Percentiles rank a stretch among this genome's conserved stretches.
These are phyloP conservation scores for Neopestalotiopsis sp. DNA, from an alignment of 2,329 filamentous ascomycete species.

Conservation along the genomic window DNA sequence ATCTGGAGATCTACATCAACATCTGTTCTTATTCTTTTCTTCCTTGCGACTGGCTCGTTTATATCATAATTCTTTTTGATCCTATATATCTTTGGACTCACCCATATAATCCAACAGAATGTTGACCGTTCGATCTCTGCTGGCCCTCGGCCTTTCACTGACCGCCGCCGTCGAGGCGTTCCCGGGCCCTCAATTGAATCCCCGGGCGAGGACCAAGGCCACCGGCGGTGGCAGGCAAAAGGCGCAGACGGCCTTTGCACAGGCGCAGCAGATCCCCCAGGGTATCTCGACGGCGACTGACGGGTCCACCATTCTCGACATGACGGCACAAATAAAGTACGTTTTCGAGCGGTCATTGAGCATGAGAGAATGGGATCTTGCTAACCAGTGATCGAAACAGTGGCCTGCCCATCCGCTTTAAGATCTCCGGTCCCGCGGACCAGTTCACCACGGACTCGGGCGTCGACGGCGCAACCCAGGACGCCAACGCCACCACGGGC, in stretches of 20 bases:
- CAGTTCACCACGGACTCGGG: slow-evolving; percentile 57
- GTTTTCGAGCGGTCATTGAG: slow-evolving; percentile 18
- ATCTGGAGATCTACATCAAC: background rate
- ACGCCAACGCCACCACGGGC: slow-evolving; percentile 36
- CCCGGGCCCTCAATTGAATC: slow-evolving; percentile 26
- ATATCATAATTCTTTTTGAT: slow-evolving; percentile 5
- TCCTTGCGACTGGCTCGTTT: slow-evolving; percentile 16
- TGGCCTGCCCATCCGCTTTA: slow-evolving; percentile 60
- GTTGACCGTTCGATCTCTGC: slow-evolving; percentile 34
- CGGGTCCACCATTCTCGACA: slow-evolving; percentile 61
- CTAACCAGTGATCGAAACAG: slow-evolving; percentile 21
- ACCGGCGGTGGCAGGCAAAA: slow-evolving; percentile 22
- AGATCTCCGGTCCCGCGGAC: slow-evolving; percentile 58
- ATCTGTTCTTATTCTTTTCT: slow-evolving; percentile 11
- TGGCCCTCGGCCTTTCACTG: slow-evolving; percentile 25
- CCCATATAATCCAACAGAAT: slow-evolving; percentile 24
- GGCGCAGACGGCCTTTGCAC: slow-evolving; percentile 31
- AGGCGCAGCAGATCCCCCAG: slow-evolving; percentile 37
- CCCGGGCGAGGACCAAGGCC: slow-evolving; percentile 19
- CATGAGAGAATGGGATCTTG: background rate
- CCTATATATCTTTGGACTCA: slow-evolving; percentile 9
- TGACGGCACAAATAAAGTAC: slow-evolving; percentile 60
- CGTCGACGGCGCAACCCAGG: slow-evolving; percentile 49
- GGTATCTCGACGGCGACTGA: slow-evolving; percentile 53
- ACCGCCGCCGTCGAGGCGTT: slow-evolving; percentile 30